Base-by-base conservation (phyloP, 345 rosid genomes). In the Eucalyptus albens region DNA sequence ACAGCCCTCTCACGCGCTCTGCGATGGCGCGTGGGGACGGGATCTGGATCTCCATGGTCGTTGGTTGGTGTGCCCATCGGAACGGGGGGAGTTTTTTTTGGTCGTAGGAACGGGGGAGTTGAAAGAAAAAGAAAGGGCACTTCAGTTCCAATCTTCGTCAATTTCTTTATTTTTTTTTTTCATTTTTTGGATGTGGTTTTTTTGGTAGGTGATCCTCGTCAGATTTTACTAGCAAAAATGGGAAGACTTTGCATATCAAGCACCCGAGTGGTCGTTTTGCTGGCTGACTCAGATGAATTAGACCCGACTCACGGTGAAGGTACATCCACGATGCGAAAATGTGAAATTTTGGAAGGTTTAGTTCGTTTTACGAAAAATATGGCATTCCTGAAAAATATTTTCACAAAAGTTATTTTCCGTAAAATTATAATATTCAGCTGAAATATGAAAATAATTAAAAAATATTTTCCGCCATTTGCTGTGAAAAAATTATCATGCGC, bases 321-420 rank as follows among this genome's bases (percentile, higher is more conserved):
- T 40, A 19, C 27, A 19, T 37, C 26, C 42, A 4, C 11, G 1
- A 15, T 2, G 24, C 2, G 11, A 67, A 67, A 67, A 31, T 15
- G 21, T 1, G 11, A 31, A 67, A n/a, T 67, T 67, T 67, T 55
- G 27, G 9, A 53, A 53, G 56, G 4, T 51, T 51, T 51, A 17
- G 22, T 51, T 51, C 21, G 0, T 17, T 51, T 17, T 51, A 17
- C 1, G 2, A 56, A 56, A 55, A 56, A 56, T 22, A 22, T 22
- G 5, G 1, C 60, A 22, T 55, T 55, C 11, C 0, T 8, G 0
- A 53, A 21, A 53, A 21, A 6, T 8, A 4, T 53, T 3, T 53
- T 53, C 26, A 7, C 24, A 22, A 19, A 53, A 53, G 5, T 55
- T 22, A 55, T 55, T 55, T 56, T 56, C 0, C 60, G 0, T 21